phyloP scores from a whole-genome alignment of 23 red algal species.

The Gracilaria gracilis region DNA sequence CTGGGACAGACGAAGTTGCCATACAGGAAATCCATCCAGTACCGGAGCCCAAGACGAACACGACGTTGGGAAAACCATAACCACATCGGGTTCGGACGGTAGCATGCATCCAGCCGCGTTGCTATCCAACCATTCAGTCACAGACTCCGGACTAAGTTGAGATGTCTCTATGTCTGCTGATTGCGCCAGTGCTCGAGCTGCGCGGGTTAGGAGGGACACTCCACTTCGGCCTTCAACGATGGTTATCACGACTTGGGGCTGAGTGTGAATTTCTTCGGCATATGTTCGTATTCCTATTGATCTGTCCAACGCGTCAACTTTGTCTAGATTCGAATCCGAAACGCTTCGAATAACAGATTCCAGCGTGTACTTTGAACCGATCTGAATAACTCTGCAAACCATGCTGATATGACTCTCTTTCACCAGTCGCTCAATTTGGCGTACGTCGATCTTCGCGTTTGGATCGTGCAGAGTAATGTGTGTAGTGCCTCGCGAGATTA shows the following conservation, averaged over 20 bases:
- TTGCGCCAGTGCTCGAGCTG: not conserved
- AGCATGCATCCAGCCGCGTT: conserved; percentile 6
- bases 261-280: not conserved
- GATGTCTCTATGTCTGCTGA: not conserved
- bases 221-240: conserved; percentile 4
- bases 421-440: not conserved
- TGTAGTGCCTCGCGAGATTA: not conserved
- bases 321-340: not conserved
- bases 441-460: conserved; percentile 2
- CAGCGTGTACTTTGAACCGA: conserved; percentile 6
- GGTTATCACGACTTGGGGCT: not conserved
- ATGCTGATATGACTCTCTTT: not conserved
- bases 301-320: not conserved
- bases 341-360: not conserved
- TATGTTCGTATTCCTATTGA: not conserved
- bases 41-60: not conserved
- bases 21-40: conserved; percentile 53
- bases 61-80: conserved; percentile 35
- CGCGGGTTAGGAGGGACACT: not conserved
- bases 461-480: conserved; percentile 57
- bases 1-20: conserved; percentile 65
- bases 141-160: not conserved
- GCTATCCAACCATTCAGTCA: conserved; percentile 44
- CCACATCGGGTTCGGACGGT: conserved; percentile 60
- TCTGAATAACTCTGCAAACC: not conserved